These are phyloP conservation scores for Cryptococcus hybrid DNA, from an alignment of 1,284 basidiomycete species.

Conservation along the genomic window DNA sequence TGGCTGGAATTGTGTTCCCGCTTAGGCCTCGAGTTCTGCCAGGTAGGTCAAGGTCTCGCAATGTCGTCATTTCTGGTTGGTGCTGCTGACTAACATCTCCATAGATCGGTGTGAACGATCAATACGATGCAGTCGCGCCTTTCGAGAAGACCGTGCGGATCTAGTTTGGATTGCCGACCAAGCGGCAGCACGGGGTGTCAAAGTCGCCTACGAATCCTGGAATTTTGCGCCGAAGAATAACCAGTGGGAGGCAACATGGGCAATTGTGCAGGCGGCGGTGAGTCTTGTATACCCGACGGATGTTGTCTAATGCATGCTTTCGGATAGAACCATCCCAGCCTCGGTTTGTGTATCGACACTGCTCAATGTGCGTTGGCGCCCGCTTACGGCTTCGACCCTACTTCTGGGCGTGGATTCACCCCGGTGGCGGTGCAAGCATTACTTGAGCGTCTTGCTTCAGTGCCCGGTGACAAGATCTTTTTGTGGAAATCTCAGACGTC, in stretches of 20 bases:
- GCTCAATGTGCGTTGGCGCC: conserved; percentile 16
- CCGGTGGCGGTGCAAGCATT: conserved; percentile 1
- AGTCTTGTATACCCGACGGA: background rate
- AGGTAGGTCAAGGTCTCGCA: conserved; percentile 4
- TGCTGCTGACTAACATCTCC: no score
- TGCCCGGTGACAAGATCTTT: conserved; percentile 17
- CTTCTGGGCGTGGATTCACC: conserved; percentile 3
- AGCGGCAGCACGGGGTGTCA: conserved; percentile 1
- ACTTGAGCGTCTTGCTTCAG: conserved; percentile 6
- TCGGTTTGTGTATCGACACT: conserved; percentile 21
- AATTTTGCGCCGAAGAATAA: conserved; percentile 14
- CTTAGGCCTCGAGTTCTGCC: conserved; percentile 10
- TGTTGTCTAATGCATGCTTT: background rate
- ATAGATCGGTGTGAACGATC: conserved; percentile 22
- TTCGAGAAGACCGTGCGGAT: conserved; percentile 12
- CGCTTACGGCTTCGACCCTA: conserved; percentile 16
- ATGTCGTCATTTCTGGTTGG: no score
- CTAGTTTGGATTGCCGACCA: conserved; percentile 20
- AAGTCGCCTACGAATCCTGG: conserved; percentile 15
- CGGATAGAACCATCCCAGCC: conserved; percentile 14
- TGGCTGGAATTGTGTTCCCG: conserved; percentile 14
- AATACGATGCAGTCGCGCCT: conserved; percentile 7
- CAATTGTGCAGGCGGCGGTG: conserved; percentile 17
- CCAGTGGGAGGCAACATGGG: conserved; percentile 16
- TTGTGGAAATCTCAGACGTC: conserved; percentile 20